Percentiles rank a stretch among this genome's conserved stretches.
Evolutionary conservation across 495 filamentous ascomycete genomes (phyloP).

Genomic region (Coniosporium apollinis): DNA sequence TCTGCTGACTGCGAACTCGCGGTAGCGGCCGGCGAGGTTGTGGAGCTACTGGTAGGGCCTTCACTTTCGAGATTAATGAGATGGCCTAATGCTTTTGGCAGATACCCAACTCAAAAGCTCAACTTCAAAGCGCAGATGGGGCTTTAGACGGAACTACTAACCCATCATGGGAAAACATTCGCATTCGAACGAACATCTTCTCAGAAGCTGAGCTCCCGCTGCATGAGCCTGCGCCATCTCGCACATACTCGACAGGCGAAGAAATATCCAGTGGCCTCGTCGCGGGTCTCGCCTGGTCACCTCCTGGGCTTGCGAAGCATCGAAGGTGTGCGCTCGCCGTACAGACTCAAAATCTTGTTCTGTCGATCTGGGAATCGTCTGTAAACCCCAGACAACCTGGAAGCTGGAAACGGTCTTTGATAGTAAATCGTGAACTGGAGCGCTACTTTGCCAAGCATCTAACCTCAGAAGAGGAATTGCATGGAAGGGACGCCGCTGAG

Average conservation of each 20-base stretch:
- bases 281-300: slow-evolving; percentile 40
- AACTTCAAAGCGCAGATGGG: slow-evolving; percentile 19
- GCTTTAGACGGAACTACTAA: slow-evolving; percentile 5
- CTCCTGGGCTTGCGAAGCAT: slow-evolving; percentile 40
- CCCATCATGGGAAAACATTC: slow-evolving; percentile 10
- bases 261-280: slow-evolving; percentile 42
- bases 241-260: slow-evolving; percentile 42
- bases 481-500: not conserved
- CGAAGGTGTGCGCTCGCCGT: slow-evolving; percentile 41
- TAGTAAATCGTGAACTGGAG: slow-evolving; percentile 15
- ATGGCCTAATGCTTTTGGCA: slow-evolving; percentile 2
- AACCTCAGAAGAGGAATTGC: too few relatives aligned
- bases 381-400: slow-evolving; percentile 10
- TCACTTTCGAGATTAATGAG: too few relatives aligned
- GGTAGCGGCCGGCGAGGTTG: slow-evolving; percentile 38
- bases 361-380: slow-evolving; percentile 15
- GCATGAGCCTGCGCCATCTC: slow-evolving; percentile 28
- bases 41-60: slow-evolving; percentile 34
- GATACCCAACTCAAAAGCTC: not conserved
- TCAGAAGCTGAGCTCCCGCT: slow-evolving; percentile 35
- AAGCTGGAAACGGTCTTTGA: slow-evolving; percentile 20
- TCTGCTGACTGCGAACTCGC: slow-evolving; percentile 46
- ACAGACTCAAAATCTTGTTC: slow-evolving; percentile 36
- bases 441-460: slow-evolving; percentile 7
- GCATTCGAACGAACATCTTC: slow-evolving; percentile 34